Evolutionary conservation across 73 alveolate species (phyloP), one percentile per base, ranked within the genome.

Genomic region (Paramecium tetraurelia): DNA sequence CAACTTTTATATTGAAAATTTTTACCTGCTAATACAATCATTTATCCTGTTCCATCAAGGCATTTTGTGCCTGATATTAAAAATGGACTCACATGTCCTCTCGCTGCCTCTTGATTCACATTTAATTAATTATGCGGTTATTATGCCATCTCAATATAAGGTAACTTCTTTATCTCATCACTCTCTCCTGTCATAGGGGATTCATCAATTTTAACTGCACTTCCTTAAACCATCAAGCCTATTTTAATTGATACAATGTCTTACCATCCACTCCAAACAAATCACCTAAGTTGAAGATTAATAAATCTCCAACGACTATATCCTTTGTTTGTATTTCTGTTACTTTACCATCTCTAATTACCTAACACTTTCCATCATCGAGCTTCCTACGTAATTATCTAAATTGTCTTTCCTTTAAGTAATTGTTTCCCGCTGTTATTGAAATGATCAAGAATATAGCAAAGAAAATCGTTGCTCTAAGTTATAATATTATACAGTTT

Each of bases 151-250:
- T 80, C 90, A 22, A 1, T 5, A 41, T 43, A 80, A 8, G 90
- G 90, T 46, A 44, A 41, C 92, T 98, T 98, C 84, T 95, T 95
- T 12, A 97, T 97, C 72, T 93, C 93, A 43, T 96, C 98, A 5
- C 98, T 95, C 88, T 97, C 99, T 48, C 99, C 99, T 27, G 99
- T 97, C 80, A 96, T 97, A 10, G 98, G 95, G 27, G 97, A 87
- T 95, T 97, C 99, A 89, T 97, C 98, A 92, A 94, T 75, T 53
- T 95, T 96, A 57, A 95, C 96, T 88, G 96, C 94, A 71, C 95
- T 80, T 53, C 95, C 92, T 72, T 41, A 85, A 18, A 93, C 53
- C 59, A 93, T 80, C 35, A 80, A 12, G 1, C 90, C 90, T 93
- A 63, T 14, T 12, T 27, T 3, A 40, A 90, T 93, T 48, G 93